Percentiles rank a stretch among this genome's conserved stretches.
phyloP scores from a whole-genome alignment of 208 protist species.

The Novymonas esmeraldas region DNA sequence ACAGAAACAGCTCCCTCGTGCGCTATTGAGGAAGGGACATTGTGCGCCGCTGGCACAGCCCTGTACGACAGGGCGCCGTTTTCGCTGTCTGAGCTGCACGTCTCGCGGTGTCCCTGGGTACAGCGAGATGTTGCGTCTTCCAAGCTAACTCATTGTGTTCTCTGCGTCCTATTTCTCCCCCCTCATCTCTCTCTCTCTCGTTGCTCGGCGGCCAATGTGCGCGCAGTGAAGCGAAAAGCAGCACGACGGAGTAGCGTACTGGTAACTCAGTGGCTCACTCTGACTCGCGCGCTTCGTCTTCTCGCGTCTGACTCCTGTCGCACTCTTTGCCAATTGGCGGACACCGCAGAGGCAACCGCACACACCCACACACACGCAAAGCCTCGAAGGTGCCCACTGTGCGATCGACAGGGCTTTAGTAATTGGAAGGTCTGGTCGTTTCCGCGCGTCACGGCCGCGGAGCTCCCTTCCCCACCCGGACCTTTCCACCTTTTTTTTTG shows the following conservation, averaged over 20 bases:
- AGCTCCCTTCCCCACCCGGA: background rate
- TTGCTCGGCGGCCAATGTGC: background rate
- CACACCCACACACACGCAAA: too few relatives aligned
- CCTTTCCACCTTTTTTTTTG: too few relatives aligned
- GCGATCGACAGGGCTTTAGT: background rate
- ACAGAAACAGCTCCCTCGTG: too few relatives aligned
- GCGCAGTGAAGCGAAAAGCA: background rate
- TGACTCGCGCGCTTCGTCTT: background rate
- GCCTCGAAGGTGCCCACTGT: background rate
- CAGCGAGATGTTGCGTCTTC: too few relatives aligned
- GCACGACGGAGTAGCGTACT: background rate
- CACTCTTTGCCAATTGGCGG: background rate
- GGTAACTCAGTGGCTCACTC: background rate
- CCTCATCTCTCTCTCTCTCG: background rate
- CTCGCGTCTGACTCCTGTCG: background rate
- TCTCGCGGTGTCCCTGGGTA: too few relatives aligned
- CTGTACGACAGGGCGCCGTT: too few relatives aligned
- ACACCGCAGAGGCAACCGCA: background rate
- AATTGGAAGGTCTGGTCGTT: background rate
- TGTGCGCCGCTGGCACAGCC: too few relatives aligned
- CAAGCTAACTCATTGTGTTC: too few relatives aligned
- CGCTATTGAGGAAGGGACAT: too few relatives aligned
- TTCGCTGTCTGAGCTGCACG: too few relatives aligned
- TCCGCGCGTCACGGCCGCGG: background rate
- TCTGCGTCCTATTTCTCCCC: too few relatives aligned